Evolutionary conservation across 176 grass and related monocot genomes (phyloP), one percentile per base, ranked within the genome.

Genomic region (Areca catechu): DNA sequence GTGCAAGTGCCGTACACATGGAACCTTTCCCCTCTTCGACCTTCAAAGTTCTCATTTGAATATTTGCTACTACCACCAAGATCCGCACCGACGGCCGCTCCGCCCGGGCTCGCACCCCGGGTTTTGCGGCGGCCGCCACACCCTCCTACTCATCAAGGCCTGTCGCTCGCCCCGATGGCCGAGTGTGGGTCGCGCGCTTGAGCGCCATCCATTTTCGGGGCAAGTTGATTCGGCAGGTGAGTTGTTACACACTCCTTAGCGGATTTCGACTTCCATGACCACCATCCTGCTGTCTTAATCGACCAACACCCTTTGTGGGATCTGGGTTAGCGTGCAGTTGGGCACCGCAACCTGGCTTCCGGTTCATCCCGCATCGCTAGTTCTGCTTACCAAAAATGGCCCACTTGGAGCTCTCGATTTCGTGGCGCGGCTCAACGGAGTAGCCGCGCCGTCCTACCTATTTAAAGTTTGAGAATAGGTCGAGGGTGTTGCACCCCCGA

Each of bases 41-140:
- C 75, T 77, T 77, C 75, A 77, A 77, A 77, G 75, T 77, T 77
- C 65, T 77, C 75, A 77, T 77, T 77, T 77, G 75, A 77, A 77
- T 77, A 70, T 77, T 77, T 77, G 75, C 75, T 77, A 77, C 75
- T 77, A 77, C 75, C 66, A 77, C 75, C 75, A 77, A 77, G 75
- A 76, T 76, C 72, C 62, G 61, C 72, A 75, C 72, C 72, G 72
- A 75, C 61, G 72, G 72, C 72, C 61, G 72, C 72, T 75, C 72
- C 72, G 72, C 72, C 62, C 61, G 72, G 72, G 72, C 69, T 72
- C 69, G 20, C 69, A 29, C 69, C 69, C 69, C 69, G 57, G 57
- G 69, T 72, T 72, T 72, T 62, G 56, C 69, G 1, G 69, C 69
- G 69, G 37, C 69, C 69, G 69, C 69, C 56, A n/a, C n/a, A n/a